A percentile compares a stretch with the other conserved stretches of the same genome.
These are phyloP conservation scores for Thielaviopsis euricoi DNA, from an alignment of 2,329 filamentous ascomycete genomes.

Conservation along the genomic window DNA sequence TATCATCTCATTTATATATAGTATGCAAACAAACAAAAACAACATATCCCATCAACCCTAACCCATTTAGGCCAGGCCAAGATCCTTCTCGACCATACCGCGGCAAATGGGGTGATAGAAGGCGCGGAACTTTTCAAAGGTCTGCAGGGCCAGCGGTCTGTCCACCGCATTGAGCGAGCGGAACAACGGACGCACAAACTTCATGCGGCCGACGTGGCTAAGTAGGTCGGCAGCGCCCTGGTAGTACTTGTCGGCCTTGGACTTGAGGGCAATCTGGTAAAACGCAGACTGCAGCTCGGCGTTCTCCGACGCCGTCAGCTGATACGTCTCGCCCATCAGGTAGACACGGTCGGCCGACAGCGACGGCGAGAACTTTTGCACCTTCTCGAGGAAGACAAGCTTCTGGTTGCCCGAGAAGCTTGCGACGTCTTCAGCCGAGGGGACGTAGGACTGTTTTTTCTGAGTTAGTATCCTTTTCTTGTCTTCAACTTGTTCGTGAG, in stretches of 20 bases:
- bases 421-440: slow-evolving; percentile 50
- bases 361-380: slow-evolving; percentile 50
- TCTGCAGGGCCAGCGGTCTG: slow-evolving; percentile 55
- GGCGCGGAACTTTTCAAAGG: slow-evolving; percentile 72
- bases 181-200: slow-evolving; percentile 83
- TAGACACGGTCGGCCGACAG: slow-evolving; percentile 50
- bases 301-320: slow-evolving; percentile 58
- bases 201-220: slow-evolving; percentile 81
- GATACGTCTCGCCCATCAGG: slow-evolving; percentile 59
- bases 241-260: slow-evolving; percentile 53
- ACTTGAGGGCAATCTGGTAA: slow-evolving; percentile 61
- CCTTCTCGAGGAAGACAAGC: slow-evolving; percentile 72
- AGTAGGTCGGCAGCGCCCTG: slow-evolving; percentile 57
- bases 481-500: too few relatives aligned
- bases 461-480: too few relatives aligned
- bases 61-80: slow-evolving; percentile 20
- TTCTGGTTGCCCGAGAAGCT: slow-evolving; percentile 73
- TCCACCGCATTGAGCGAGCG: slow-evolving; percentile 60
- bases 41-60: neutral
- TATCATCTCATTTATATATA: neutral
- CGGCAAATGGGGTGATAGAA: slow-evolving; percentile 95
- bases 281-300: slow-evolving; percentile 74
- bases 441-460: slow-evolving; percentile 36
- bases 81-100: slow-evolving; percentile 72
- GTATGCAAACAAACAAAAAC: too few relatives aligned